Conservation (phyloP, 495 filamentous ascomycete genomes). For the Patellaria atrata region DNA sequence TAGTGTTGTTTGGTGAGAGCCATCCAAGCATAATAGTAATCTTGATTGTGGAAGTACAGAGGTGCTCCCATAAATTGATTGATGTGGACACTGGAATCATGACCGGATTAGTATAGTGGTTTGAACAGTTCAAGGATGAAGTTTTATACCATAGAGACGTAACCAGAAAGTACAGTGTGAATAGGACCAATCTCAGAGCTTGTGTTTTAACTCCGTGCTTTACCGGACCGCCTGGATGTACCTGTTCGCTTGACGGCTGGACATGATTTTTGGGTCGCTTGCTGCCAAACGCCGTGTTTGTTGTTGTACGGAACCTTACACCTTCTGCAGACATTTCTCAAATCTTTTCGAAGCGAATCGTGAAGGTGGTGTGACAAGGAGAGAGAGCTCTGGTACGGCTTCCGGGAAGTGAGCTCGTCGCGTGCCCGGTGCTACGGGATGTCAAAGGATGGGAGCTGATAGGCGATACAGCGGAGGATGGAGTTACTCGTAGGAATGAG, state of each 20-base stretch:
- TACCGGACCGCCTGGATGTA: conserved; percentile 48
- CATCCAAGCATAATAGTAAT: conserved; percentile 66
- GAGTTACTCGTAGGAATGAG: no score
- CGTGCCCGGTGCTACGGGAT: no score
- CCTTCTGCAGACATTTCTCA: no score
- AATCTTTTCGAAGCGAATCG: no score
- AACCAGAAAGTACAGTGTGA: conserved; percentile 57
- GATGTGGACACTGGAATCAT: conserved; percentile 36
- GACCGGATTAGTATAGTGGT: conserved; percentile 1
- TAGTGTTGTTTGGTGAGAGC: conserved; percentile 63
- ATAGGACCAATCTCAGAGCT: conserved; percentile 44
- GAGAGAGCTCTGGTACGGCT: no score
- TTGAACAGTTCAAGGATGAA: no score
- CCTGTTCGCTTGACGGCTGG: conserved; percentile 4
- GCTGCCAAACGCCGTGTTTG: conserved; percentile 1
- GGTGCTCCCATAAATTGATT: conserved; percentile 56
- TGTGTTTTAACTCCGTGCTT: conserved; percentile 56
- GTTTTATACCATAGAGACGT: no score
- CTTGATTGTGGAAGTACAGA: conserved; percentile 53
- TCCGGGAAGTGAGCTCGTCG: no score
- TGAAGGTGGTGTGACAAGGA: no score
- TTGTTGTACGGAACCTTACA: conserved; percentile 12
- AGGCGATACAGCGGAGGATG: no score
- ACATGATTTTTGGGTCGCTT: conserved; percentile 1
- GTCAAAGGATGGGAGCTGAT: no score